A percentile compares a stretch with the other conserved stretches of the same genome.
Conservation (phyloP, 106 monocot species). For the Acorus calamus region DNA sequence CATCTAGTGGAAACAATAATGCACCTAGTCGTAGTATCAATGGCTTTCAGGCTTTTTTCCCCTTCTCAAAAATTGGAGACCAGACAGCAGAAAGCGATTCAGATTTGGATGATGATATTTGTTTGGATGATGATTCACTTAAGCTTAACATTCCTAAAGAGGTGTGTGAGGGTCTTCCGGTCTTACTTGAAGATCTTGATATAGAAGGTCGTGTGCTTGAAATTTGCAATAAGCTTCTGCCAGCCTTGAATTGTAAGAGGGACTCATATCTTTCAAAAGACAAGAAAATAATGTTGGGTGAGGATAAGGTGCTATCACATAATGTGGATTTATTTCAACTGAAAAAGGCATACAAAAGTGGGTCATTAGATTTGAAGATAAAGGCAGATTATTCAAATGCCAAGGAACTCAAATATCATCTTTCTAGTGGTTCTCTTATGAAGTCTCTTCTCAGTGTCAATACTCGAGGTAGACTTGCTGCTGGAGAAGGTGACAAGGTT, state of each 20-base stretch:
- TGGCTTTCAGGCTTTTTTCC: constrained; percentile 51
- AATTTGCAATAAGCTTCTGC: constrained; percentile 67
- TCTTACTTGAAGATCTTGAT: constrained; percentile 46
- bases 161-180: constrained; percentile 42
- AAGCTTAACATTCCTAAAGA: constrained; percentile 62
- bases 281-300: constrained; percentile 53
- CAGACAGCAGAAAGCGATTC: constrained; percentile 66
- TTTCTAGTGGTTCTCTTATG: constrained; percentile 59
- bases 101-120: constrained; percentile 80
- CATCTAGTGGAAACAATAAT: background rate
- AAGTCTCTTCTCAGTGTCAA: constrained; percentile 82
- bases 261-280: constrained; percentile 65
- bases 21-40: constrained; percentile 16
- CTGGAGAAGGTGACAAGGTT: constrained; percentile 94
- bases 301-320: constrained; percentile 47
- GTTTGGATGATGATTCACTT: constrained; percentile 44
- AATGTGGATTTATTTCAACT: constrained; percentile 62
- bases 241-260: constrained; percentile 32
- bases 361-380: constrained; percentile 87
- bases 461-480: constrained; percentile 81
- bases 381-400: constrained; percentile 96
- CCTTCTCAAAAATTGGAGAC: constrained; percentile 58
- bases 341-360: constrained; percentile 89
- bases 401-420: constrained; percentile 72
- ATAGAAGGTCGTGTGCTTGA: constrained; percentile 51